phyloP scores from a whole-genome alignment of 805 yeast genomes.

The Kluyveromyces siamensis region DNA sequence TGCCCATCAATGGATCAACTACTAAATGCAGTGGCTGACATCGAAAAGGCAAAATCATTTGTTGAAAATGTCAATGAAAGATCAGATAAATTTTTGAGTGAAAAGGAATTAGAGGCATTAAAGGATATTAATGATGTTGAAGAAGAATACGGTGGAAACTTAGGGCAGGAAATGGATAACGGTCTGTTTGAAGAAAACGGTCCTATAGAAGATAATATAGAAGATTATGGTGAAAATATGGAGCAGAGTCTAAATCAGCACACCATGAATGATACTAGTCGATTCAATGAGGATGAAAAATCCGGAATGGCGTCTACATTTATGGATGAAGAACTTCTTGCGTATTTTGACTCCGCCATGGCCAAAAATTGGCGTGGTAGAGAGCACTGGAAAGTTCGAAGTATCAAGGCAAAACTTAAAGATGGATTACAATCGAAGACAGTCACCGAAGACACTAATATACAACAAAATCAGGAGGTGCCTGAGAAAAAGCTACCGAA shows the following conservation, averaged over 20 bases:
- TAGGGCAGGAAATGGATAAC: slow-evolving; percentile 9
- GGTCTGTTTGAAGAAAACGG: slow-evolving; percentile 12
- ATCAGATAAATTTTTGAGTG: slow-evolving; percentile 22
- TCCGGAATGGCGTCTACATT: slow-evolving; percentile 19
- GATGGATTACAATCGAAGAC: slow-evolving; percentile 16
- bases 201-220: slow-evolving; percentile 11
- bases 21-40: slow-evolving; percentile 47
- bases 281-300: slow-evolving; percentile 14
- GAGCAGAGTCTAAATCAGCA: slow-evolving; percentile 4
- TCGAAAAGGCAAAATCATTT: slow-evolving; percentile 41
- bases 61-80: slow-evolving; percentile 34
- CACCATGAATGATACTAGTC: slow-evolving; percentile 8
- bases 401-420: slow-evolving; percentile 32
- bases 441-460: slow-evolving; percentile 1
- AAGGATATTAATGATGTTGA: slow-evolving; percentile 23
- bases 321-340: slow-evolving; percentile 58
- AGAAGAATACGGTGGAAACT: slow-evolving; percentile 9
- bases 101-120: slow-evolving; percentile 23
- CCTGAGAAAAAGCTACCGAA: slow-evolving; percentile 25
- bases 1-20: slow-evolving; percentile 68
- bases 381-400: slow-evolving; percentile 81
- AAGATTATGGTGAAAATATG: slow-evolving; percentile 13
- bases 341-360: slow-evolving; percentile 70
- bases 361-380: slow-evolving; percentile 81
- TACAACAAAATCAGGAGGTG: slow-evolving; percentile 5